Evolutionary conservation across 225 moss, liverwort and hornwort genomes (phyloP).

Genomic region (Straminergon stramineum): DNA sequence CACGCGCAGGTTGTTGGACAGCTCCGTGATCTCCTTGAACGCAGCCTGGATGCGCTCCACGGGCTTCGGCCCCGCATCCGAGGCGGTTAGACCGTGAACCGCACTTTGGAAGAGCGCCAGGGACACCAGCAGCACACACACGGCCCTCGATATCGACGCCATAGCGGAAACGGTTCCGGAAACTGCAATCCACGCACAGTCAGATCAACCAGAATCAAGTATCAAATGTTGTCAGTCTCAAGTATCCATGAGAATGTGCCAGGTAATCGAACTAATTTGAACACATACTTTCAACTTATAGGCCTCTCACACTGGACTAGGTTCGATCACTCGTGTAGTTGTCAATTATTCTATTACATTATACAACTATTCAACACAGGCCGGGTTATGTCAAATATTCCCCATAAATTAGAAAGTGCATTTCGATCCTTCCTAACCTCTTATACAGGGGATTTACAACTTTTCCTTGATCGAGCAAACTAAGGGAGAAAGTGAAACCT

Average conservation of each 20-base stretch:
- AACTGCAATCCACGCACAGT: neutral
- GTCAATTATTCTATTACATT: neutral
- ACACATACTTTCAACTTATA: too few relatives aligned
- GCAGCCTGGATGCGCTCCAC: neutral
- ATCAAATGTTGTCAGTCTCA: neutral
- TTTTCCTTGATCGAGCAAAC: neutral
- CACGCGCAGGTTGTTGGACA: neutral
- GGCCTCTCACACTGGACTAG: neutral
- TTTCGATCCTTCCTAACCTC: neutral
- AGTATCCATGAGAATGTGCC: neutral
- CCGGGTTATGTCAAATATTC: neutral
- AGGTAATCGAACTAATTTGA: neutral
- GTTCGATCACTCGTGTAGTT: neutral
- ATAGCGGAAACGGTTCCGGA: neutral
- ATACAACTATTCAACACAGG: too few relatives aligned
- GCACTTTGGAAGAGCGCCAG: neutral
- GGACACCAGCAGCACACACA: conserved; percentile 3
- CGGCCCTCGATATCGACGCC: neutral
- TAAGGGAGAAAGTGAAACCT: neutral
- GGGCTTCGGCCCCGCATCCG: neutral
- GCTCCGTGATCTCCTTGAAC: neutral
- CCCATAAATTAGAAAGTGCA: too few relatives aligned
- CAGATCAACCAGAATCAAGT: neutral
- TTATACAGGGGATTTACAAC: neutral
- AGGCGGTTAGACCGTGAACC: neutral